phyloP scores from a whole-genome alignment of 148 eudicot genomes.

The Limonium bicolor region DNA sequence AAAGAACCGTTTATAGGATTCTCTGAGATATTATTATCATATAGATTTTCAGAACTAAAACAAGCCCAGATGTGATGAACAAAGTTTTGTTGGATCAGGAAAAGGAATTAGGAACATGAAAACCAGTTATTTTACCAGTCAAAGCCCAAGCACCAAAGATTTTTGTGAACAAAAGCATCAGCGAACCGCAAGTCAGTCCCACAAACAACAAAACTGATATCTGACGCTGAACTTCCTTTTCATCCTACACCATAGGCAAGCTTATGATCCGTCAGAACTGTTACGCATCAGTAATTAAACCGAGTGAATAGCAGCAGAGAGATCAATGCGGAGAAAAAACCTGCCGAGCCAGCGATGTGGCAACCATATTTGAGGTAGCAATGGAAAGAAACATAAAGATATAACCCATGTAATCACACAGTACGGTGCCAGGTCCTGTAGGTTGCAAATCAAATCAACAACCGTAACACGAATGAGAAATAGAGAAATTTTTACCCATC shows the following conservation, averaged over 20 bases:
- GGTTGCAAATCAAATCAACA: neutral
- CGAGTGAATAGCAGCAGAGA: neutral
- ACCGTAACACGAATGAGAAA: neutral
- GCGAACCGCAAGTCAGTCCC: conserved; percentile 56
- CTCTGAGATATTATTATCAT: too few species aligned
- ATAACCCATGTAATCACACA: conserved; percentile 68
- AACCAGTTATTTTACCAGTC: conserved; percentile 38
- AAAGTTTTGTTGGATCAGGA: too few species aligned
- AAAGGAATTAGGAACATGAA: conserved; percentile 1
- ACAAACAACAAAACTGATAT: conserved; percentile 62
- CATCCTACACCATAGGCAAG: conserved; percentile 41
- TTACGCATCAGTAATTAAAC: too few species aligned
- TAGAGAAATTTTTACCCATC: neutral
- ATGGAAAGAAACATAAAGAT: conserved; percentile 88
- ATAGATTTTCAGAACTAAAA: neutral
- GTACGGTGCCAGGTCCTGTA: conserved; percentile 88
- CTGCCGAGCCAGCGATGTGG: conserved; percentile 79
- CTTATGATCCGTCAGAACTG: neutral
- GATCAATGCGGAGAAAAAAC: conserved; percentile 31
- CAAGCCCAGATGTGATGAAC: too few species aligned
- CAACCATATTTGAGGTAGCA: conserved; percentile 95
- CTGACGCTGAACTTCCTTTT: conserved; percentile 77
- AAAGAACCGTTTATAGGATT: too few species aligned
- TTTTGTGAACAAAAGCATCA: conserved; percentile 62
- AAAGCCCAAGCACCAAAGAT: conserved; percentile 53